These are phyloP conservation scores for Betula pendula DNA, from an alignment of 306 rosid genomes.

Conservation along the genomic window DNA sequence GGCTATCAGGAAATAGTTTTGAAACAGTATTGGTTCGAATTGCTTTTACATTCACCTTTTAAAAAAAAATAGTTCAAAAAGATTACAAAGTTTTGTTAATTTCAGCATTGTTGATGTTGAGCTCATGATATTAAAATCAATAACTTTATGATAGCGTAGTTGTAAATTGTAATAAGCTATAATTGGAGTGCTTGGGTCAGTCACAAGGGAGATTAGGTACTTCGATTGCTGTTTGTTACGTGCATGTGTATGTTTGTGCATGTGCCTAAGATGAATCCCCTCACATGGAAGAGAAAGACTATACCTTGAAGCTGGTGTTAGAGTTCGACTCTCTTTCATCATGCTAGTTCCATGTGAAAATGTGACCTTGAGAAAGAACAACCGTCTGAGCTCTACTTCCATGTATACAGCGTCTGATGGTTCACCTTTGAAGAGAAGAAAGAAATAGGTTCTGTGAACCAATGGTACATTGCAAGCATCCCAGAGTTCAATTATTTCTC, in stretches of 20 bases:
- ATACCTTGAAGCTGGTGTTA: conserved; percentile 74
- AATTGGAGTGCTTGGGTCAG: neutral
- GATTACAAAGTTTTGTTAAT: neutral
- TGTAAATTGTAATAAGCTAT: neutral
- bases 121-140: neutral
- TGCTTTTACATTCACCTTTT: neutral
- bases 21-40: neutral
- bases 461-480: conserved; percentile 68
- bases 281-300: conserved; percentile 11
- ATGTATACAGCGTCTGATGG: conserved; percentile 71
- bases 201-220: neutral
- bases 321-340: conserved; percentile 30
- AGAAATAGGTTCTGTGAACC: conserved; percentile 78
- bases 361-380: conserved; percentile 57
- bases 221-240: neutral
- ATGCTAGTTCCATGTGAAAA: conserved; percentile 40
- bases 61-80: neutral
- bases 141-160: neutral
- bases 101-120: neutral
- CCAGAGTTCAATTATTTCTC: conserved; percentile 76
- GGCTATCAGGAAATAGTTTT: neutral
- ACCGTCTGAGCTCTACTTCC: conserved; percentile 78
- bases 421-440: conserved; percentile 78
- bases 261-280: conserved; percentile 9
- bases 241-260: neutral